A percentile compares a stretch with the other conserved stretches of the same genome.
Evolutionary conservation across 345 rosid genomes (phyloP).

Genomic region (Pelargonium nanum): DNA sequence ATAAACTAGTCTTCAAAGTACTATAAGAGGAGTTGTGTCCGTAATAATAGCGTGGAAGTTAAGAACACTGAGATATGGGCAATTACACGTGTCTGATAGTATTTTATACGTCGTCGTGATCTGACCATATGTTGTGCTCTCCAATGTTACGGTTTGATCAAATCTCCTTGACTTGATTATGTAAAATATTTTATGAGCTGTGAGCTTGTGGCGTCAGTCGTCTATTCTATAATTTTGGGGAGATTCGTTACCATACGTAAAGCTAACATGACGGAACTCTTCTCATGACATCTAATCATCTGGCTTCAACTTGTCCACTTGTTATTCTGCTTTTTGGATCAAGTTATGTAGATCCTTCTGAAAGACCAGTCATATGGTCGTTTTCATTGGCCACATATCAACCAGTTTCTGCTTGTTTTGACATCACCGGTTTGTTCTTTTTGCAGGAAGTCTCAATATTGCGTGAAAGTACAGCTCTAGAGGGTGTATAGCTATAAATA

Average conservation of each 20-base stretch:
- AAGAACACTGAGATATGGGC: not conserved
- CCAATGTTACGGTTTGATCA: not conserved
- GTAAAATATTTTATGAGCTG: not conserved
- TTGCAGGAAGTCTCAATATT: slow-evolving; percentile 33
- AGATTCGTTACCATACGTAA: not conserved
- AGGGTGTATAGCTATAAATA: slow-evolving; percentile 10
- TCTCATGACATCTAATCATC: not conserved
- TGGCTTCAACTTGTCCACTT: not conserved
- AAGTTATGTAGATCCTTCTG: not conserved
- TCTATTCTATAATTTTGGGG: not conserved
- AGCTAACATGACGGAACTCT: not conserved
- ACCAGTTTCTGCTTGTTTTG: not conserved
- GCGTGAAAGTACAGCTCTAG: slow-evolving; percentile 19
- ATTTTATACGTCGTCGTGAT: not conserved
- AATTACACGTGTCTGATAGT: not conserved
- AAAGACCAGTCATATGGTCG: no score
- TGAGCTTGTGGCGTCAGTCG: not conserved
- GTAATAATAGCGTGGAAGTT: not conserved
- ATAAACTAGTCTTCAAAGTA: not conserved
- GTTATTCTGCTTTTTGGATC: not conserved
- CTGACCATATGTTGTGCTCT: not conserved
- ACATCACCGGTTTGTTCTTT: not conserved
- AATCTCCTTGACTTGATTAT: not conserved
- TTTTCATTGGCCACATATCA: not conserved
- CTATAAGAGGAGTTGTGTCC: not conserved